These are phyloP conservation scores for Brassica hybrid DNA, from an alignment of 441 rosid species.

Conservation along the genomic window DNA sequence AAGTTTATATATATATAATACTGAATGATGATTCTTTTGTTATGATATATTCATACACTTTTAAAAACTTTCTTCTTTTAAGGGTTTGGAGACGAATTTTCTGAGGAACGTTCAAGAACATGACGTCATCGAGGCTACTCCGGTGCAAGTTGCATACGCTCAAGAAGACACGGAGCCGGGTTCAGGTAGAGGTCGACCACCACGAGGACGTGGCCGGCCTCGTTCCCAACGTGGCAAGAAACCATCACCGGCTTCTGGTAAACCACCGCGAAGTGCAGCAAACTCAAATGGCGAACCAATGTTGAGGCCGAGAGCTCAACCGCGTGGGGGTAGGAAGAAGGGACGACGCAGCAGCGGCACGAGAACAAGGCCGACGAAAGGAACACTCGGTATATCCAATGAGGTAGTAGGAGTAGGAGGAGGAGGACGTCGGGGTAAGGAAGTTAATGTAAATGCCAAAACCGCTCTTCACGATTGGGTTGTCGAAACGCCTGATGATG, in stretches of 20 bases:
- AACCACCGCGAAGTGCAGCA: slow-evolving; percentile 44
- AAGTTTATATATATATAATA: slow-evolving; percentile 41
- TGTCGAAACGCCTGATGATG: slow-evolving; percentile 47
- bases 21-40: neutral
- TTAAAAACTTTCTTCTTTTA: slow-evolving; percentile 15
- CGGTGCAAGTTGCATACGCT: slow-evolving; percentile 42
- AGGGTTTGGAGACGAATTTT: slow-evolving; percentile 49
- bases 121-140: slow-evolving; percentile 43
- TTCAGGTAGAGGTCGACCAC: slow-evolving; percentile 46
- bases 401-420: slow-evolving; percentile 28
- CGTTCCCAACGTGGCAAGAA: slow-evolving; percentile 45
- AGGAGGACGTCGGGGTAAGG: slow-evolving; percentile 34
- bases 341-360: slow-evolving; percentile 56
- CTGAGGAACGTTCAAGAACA: slow-evolving; percentile 46
- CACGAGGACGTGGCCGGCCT: slow-evolving; percentile 54
- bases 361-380: slow-evolving; percentile 55
- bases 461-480: slow-evolving; percentile 43
- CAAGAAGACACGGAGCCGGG: slow-evolving; percentile 56
- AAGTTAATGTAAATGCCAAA: slow-evolving; percentile 35
- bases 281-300: slow-evolving; percentile 35
- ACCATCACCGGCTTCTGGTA: slow-evolving; percentile 43
- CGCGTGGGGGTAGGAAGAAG: slow-evolving; percentile 58
- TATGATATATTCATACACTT: slow-evolving; percentile 1
- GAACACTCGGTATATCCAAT: slow-evolving; percentile 41
- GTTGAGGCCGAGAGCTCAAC: slow-evolving; percentile 56